phyloP scores from a whole-genome alignment of 306 rosid species.

The Cucurbita moschata region DNA sequence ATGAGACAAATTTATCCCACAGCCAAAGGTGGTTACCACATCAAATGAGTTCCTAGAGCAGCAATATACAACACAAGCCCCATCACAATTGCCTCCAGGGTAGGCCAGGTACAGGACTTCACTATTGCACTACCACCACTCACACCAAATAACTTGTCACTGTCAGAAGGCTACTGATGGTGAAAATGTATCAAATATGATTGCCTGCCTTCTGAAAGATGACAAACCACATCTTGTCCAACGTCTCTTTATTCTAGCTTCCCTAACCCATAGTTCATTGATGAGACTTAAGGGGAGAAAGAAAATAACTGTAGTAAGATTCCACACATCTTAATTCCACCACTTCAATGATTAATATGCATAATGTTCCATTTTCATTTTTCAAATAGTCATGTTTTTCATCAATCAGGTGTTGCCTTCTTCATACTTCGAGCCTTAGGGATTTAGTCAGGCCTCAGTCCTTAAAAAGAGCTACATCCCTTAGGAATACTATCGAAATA shows the following conservation, averaged over 20 bases:
- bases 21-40: not conserved
- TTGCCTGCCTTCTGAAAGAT: not conserved
- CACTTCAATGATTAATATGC: not conserved
- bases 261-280: not conserved
- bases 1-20: slow-evolving; percentile 1
- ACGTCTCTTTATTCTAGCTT: not conserved
- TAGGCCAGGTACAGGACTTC: not conserved
- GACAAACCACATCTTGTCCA: not conserved
- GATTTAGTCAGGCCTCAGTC: not conserved
- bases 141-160: not conserved
- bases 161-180: not conserved
- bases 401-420: not conserved
- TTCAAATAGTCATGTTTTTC: not conserved
- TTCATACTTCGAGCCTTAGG: not conserved
- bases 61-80: not conserved
- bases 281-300: not conserved
- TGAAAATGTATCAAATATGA: not conserved
- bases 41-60: not conserved
- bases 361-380: not conserved
- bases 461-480: not conserved
- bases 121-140: not conserved
- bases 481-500: not conserved
- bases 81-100: not conserved
- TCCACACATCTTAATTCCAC: not conserved
- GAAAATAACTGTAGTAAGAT: not conserved